Conservation (phyloP, 2,329 filamentous ascomycete species). For the Neophaeococcomyces aloes region DNA sequence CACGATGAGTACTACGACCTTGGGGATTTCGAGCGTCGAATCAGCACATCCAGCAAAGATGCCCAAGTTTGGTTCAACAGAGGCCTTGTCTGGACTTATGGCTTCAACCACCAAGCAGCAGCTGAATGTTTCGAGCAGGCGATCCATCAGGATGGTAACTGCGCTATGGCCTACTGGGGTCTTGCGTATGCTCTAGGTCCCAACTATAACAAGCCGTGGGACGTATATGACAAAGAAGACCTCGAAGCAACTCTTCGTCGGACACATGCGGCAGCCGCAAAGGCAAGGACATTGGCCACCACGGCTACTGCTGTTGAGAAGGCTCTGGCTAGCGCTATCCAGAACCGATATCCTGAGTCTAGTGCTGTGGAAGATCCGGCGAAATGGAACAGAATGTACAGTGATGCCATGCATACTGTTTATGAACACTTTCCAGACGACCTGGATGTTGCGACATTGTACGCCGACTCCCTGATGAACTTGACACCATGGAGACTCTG, state of each 20-base stretch:
- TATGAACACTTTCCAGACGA: constrained; percentile 46
- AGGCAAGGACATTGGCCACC: constrained; percentile 33
- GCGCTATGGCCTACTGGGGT: constrained; percentile 34
- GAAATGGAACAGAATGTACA: constrained; percentile 50
- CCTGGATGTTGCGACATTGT: constrained; percentile 54
- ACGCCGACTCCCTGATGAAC: constrained; percentile 56
- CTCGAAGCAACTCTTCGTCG: constrained; percentile 28
- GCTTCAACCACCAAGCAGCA: constrained; percentile 34
- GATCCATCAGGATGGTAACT: constrained; percentile 26
- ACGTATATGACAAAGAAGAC: constrained; percentile 55
- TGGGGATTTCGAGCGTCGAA: constrained; percentile 27
- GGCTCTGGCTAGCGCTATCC: constrained; percentile 54
- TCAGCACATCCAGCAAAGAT: constrained; percentile 24
- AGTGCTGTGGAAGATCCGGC: constrained; percentile 41
- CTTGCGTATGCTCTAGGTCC: constrained; percentile 58
- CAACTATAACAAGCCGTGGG: constrained; percentile 74
- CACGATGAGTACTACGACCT: constrained; percentile 26
- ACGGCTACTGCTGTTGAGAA: constrained; percentile 43
- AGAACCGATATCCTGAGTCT: constrained; percentile 49
- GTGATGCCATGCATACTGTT: constrained; percentile 48
- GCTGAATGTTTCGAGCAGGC: constrained; percentile 29
- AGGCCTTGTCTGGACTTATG: constrained; percentile 30
- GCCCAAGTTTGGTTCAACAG: constrained; percentile 32
- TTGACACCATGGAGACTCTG: constrained; percentile 55
- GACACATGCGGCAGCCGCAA: constrained; percentile 14